phyloP scores from a whole-genome alignment of 495 filamentous ascomycete species.

The Penicilliopsis zonata region DNA sequence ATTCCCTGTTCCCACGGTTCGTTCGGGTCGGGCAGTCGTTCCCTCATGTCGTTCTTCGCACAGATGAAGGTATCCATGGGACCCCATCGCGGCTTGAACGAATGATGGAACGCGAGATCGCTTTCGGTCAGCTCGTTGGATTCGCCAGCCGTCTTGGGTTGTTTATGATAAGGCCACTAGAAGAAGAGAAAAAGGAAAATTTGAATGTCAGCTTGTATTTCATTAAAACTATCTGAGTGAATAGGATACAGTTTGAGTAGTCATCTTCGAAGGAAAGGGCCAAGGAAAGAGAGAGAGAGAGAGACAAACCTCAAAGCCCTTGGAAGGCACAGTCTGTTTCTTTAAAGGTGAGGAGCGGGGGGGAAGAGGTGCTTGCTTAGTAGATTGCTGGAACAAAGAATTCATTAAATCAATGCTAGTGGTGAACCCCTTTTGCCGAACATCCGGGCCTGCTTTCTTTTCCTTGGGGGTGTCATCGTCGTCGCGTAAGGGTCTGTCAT shows the following conservation, averaged over 20 bases:
- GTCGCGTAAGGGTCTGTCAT: constrained; percentile 23
- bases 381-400: constrained; percentile 55
- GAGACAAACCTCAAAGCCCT: constrained; percentile 65
- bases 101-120: constrained; percentile 49
- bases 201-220: constrained; percentile 18
- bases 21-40: constrained; percentile 10
- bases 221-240: constrained; percentile 15
- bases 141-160: constrained; percentile 51
- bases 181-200: constrained; percentile 26
- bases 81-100: constrained; percentile 70
- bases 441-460: constrained; percentile 9
- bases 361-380: constrained; percentile 22
- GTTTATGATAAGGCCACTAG: constrained; percentile 82
- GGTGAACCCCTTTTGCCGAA: constrained; percentile 47
- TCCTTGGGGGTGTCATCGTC: constrained; percentile 21
- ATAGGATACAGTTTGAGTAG: neutral
- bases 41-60: constrained; percentile 22
- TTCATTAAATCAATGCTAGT: constrained; percentile 89
- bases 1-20: constrained; percentile 22
- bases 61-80: constrained; percentile 61
- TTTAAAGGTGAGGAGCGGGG: constrained; percentile 25
- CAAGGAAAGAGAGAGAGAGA: constrained; percentile 24
- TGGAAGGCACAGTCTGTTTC: constrained; percentile 35
- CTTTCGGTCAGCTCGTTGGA: constrained; percentile 41
- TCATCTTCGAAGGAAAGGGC: constrained; percentile 8